These are phyloP conservation scores for Fusarium mundagurra DNA, from an alignment of 2,329 filamentous ascomycete species.

Conservation along the genomic window DNA sequence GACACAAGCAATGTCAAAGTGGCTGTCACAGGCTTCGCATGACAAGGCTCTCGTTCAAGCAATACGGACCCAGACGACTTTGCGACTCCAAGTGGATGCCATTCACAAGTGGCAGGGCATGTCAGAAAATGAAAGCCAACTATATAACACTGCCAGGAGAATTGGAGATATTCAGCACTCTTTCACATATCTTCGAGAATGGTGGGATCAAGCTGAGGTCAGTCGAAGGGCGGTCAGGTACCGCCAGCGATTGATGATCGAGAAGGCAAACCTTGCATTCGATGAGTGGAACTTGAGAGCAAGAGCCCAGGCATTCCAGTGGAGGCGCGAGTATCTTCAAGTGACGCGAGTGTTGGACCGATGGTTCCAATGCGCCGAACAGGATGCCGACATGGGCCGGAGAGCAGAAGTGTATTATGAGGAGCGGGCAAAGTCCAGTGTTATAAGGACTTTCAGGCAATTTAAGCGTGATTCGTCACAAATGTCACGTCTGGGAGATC, in stretches of 20 bases:
- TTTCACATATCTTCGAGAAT: constrained; percentile 42
- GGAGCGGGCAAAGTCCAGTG: constrained; percentile 20
- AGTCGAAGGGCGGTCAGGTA: constrained; percentile 40
- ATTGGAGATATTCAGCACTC: constrained; percentile 36
- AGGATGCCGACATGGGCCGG: constrained; percentile 31
- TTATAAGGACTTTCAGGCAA: constrained; percentile 21
- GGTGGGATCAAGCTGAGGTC: constrained; percentile 46
- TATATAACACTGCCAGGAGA: constrained; percentile 18
- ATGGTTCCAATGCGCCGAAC: constrained; percentile 43
- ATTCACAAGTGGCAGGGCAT: constrained; percentile 40
- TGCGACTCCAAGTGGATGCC: constrained; percentile 19
- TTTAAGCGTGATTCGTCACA: constrained; percentile 18
- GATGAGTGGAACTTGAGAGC: constrained; percentile 48
- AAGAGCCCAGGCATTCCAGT: constrained; percentile 48
- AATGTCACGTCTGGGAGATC: constrained; percentile 33
- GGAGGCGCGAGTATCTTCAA: constrained; percentile 47
- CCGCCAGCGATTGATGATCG: constrained; percentile 26
- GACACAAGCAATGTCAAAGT: constrained; percentile 33
- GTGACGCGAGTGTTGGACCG: constrained; percentile 41
- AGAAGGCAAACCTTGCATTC: constrained; percentile 38
- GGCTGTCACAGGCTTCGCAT: constrained; percentile 33
- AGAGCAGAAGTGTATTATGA: constrained; percentile 30
- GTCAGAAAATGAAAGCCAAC: constrained; percentile 4
- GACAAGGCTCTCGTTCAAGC: constrained; percentile 25
- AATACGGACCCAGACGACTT: constrained; percentile 25